Evolutionary conservation across 2,329 filamentous ascomycete genomes (phyloP).

Genomic region (Colletotrichum sp.): DNA sequence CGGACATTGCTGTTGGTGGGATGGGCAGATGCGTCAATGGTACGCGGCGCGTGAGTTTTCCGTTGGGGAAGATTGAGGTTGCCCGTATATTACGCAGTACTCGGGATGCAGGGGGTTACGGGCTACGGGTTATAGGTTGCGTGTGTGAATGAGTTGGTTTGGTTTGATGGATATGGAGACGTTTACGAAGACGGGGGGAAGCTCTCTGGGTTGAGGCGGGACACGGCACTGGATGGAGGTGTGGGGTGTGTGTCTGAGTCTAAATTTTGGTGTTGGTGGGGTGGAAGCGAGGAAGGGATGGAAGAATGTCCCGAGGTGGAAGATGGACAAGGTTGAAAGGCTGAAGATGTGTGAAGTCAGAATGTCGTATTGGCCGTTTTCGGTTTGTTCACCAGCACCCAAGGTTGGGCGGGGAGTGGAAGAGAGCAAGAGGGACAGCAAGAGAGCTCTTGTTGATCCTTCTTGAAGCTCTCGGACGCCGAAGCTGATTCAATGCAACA

Average conservation of each 20-base stretch:
- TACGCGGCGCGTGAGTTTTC: not conserved
- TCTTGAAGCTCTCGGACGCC: not conserved
- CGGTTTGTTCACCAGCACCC: not conserved
- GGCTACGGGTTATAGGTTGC: not conserved
- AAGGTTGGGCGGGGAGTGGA: not conserved
- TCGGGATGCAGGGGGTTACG: not conserved
- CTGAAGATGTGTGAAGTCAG: not conserved
- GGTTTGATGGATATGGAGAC: not conserved
- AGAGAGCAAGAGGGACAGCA: not conserved
- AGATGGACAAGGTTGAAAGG: not conserved
- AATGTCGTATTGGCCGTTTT: not conserved
- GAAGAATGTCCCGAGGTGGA: not conserved
- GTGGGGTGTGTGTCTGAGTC: not conserved
- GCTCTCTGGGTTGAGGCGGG: not conserved
- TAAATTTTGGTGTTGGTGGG: not conserved
- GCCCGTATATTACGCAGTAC: not conserved
- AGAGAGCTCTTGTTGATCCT: not conserved
- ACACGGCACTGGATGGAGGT: not conserved
- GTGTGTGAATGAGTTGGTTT: not conserved
- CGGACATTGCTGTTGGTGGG: not conserved
- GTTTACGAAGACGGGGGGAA: not conserved
- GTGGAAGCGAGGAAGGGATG: not conserved
- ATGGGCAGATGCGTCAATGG: not conserved
- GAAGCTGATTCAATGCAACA: constrained; percentile 7
- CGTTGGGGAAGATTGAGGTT: not conserved